phyloP scores from a whole-genome alignment of 23 red algal species.

The Pyropia haitanensis region DNA sequence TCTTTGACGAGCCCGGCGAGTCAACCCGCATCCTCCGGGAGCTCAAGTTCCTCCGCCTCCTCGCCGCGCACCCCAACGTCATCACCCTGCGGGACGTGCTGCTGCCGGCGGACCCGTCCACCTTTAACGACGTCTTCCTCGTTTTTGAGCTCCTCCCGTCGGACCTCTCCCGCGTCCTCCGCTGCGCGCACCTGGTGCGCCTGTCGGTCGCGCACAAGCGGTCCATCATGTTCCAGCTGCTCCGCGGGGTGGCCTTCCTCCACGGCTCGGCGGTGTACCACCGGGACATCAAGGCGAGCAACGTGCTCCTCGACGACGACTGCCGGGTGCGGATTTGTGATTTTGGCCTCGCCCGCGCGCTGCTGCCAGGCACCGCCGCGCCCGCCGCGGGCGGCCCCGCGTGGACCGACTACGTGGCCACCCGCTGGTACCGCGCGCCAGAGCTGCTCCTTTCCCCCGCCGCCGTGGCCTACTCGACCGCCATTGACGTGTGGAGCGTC shows the following conservation, averaged over 20 bases:
- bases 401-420: slow-evolving; percentile 99
- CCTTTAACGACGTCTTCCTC: slow-evolving; percentile 95
- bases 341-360: slow-evolving; percentile 92
- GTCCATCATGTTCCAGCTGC: slow-evolving; percentile 88
- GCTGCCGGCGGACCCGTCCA: slow-evolving; percentile 66
- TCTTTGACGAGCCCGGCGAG: slow-evolving; percentile 72
- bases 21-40: slow-evolving; percentile 69
- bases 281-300: slow-evolving; percentile 91
- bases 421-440: slow-evolving; percentile 94
- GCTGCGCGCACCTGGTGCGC: slow-evolving; percentile 37
- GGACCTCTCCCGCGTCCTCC: slow-evolving; percentile 79
- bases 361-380: slow-evolving; percentile 19
- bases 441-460: slow-evolving; percentile 83
- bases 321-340: slow-evolving; percentile 93
- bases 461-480: slow-evolving; percentile 72
- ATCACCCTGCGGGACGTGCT: slow-evolving; percentile 79
- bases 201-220: slow-evolving; percentile 77
- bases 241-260: slow-evolving; percentile 79
- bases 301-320: slow-evolving; percentile 87
- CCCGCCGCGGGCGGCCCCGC: slow-evolving; percentile 38
- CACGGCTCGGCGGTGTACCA: slow-evolving; percentile 91
- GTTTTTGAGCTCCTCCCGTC: slow-evolving; percentile 94
- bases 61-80: slow-evolving; percentile 74
- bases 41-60: slow-evolving; percentile 79
- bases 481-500: slow-evolving; percentile 96